Percentiles rank a stretch among this genome's conserved stretches.
Evolutionary conservation across 331 rosid species (phyloP).

Genomic region (Malus hybrid): DNA sequence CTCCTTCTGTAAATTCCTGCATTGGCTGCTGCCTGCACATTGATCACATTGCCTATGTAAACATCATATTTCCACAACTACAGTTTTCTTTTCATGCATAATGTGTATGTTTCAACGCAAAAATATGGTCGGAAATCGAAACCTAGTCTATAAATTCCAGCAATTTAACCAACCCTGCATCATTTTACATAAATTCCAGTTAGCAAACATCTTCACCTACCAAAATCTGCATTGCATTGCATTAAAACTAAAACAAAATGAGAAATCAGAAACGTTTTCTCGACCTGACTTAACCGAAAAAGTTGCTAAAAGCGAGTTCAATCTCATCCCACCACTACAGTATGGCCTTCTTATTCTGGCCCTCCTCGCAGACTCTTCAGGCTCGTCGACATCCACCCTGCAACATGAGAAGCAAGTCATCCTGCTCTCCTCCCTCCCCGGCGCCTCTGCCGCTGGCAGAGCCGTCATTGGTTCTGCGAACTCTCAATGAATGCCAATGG

Average conservation of each 20-base stretch:
- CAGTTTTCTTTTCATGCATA: not conserved
- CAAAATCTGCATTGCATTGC: not conserved
- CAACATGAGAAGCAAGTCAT: slow-evolving; percentile 45
- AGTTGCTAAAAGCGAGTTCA: slow-evolving; percentile 30
- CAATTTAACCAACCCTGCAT: too few relatives aligned
- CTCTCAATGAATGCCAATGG: not conserved
- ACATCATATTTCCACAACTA: not conserved
- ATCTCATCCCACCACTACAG: slow-evolving; percentile 11
- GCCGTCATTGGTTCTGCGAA: not conserved
- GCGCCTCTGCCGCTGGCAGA: not conserved
- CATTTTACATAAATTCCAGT: not conserved
- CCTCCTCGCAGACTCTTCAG: not conserved
- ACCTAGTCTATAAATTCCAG: not conserved
- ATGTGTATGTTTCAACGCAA: not conserved
- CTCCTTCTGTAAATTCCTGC: slow-evolving; percentile 28
- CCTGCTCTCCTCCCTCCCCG: not conserved
- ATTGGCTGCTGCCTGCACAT: slow-evolving; percentile 48
- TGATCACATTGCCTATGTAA: not conserved
- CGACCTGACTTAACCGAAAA: slow-evolving; percentile 39
- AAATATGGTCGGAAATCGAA: not conserved
- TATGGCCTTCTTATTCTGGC: not conserved
- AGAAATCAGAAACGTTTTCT: not conserved
- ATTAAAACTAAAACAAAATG: not conserved
- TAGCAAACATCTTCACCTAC: not conserved
- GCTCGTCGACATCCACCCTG: not conserved